Base-by-base conservation (phyloP, 2,329 filamentous ascomycete genomes). In the Apiospora koreana region DNA sequence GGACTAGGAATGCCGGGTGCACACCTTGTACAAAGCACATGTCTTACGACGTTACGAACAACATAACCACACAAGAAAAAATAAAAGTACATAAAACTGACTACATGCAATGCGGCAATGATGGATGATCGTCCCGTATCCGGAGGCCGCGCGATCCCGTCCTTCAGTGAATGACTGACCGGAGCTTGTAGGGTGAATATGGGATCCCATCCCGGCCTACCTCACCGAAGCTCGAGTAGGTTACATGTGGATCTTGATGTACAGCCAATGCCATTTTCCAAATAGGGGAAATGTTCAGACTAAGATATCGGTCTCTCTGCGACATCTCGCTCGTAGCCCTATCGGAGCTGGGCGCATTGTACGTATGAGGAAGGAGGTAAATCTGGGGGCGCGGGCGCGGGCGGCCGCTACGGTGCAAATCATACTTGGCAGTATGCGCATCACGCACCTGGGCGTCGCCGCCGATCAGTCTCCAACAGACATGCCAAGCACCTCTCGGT, bases 41-140 rank as follows among this genome's bases (percentile, higher is more conserved):
- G 67, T 58, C 65, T 73, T 71, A 75, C 71, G 74, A 75, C 54
- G 54, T 62, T 38, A 62, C 54, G 54, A 62, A 62, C 31, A 62
- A 62, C 54, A 35, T 38, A 62, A 62, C 18, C 54, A 62, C 31
- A 9, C 31, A n/a, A 35, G 28, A 21, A n/a, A 62, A 75, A 72
- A 71, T 75, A 66, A 72, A 71, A 72, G 72, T 73, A 72, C 43
- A 71, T 74, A 73, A 74, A 75, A 74, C 68, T 71, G 71, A 74
- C 66, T 70, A 71, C 31, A 10, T n/a, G 31, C 31, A 12, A 1
- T 38, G 25, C 18, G 16, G 28, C 3, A 10, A 35, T 54, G 12
- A 14, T 54, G 45, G n/a, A 23, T 1, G n/a, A 12, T 18, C 25
- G 16, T 58, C 18, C 18, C 28, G 50, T 58, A 7, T 16, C 21